Evolutionary conservation across 768 basidiomycete species (phyloP).

Genomic region (Exidia glandulosa): DNA sequence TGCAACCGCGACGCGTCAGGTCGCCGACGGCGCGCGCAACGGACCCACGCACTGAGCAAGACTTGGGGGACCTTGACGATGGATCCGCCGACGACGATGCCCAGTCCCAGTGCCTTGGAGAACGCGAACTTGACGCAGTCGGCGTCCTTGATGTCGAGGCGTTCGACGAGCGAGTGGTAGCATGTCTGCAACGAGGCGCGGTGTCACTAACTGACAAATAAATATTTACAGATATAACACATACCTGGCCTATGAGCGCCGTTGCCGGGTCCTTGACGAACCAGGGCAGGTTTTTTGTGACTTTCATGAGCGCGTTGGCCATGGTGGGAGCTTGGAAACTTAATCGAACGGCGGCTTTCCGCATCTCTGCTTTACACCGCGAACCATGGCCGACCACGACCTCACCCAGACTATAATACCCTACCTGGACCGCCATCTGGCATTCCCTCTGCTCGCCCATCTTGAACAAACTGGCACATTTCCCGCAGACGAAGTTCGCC

Average conservation of each 20-base stretch:
- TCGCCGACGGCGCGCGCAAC: not conserved
- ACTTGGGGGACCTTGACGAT: slow-evolving; percentile 97
- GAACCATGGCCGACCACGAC: slow-evolving; percentile 44
- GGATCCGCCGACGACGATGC: slow-evolving; percentile 82
- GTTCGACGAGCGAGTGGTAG: slow-evolving; percentile 79
- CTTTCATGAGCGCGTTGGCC: slow-evolving; percentile 37
- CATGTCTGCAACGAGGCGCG: slow-evolving; percentile 50
- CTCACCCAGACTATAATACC: slow-evolving; percentile 85
- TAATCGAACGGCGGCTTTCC: not conserved
- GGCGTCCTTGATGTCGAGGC: slow-evolving; percentile 65
- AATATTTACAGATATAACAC: slow-evolving; percentile 8
- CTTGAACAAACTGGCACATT: slow-evolving; percentile 68
- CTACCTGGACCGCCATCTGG: slow-evolving; percentile 89
- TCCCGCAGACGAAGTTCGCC: slow-evolving; percentile 64
- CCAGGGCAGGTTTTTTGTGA: slow-evolving; percentile 79
- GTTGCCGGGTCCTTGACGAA: slow-evolving; percentile 73
- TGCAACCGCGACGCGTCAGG: slow-evolving; percentile 18
- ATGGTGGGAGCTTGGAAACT: not conserved
- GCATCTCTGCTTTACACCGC: not conserved
- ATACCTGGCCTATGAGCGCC: slow-evolving; percentile 71
- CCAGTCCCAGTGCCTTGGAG: slow-evolving; percentile 87
- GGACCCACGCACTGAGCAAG: slow-evolving; percentile 54
- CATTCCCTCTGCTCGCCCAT: slow-evolving; percentile 85
- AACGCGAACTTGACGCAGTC: slow-evolving; percentile 85
- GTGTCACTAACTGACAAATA: not conserved